Base-by-base conservation (phyloP, 2,329 filamentous ascomycete genomes). In the Cladosporium sp. region DNA sequence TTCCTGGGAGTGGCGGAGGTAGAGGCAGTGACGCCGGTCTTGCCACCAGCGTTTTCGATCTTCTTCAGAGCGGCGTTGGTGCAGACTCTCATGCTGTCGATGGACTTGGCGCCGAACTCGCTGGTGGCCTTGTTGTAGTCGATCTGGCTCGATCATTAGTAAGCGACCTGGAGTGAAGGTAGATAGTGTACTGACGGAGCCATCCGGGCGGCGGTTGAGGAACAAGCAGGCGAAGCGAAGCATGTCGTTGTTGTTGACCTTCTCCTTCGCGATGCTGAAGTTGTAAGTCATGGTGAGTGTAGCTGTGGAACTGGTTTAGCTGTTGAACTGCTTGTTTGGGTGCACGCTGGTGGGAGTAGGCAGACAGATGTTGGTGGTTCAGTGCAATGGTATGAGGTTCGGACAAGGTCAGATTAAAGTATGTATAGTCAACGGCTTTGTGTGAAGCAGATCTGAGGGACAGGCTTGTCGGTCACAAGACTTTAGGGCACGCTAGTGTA, bases 71-170 rank as follows among this genome's bases (percentile, higher is more conserved):
- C 51, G 54, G 70, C 72, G 58, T 53, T 48, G 32, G 68, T 49
- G 14, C 63, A 67, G 14, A 67, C 65, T 57, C 68, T 74, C 68
- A 76, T 71, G 68, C 68, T 70, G 1, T 69, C 66, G 28, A 70
- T 67, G 43, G 67, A 71, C 34, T 69, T 69, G 43, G 68, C 68
- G 28, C 69, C 72, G 67, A 68, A 76, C 23, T 71, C 71, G 2
- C 26, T 56, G 46, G 71, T 68, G 28, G 73, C 74, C 30, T 69
- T 71, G 18, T 71, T 67, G 71, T 72, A 76, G 67, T 76, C 62
- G 65, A 70, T 60, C 70, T 74, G 66, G 23, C 14, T 39, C 16
- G 11, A 5, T 18, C 43, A 51, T 67, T 16, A 67, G 59, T 36
- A 30, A 54, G 18, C n/a, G 58, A 18, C 34, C 25, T 18, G 32